phyloP scores from a whole-genome alignment of 805 yeast species.

The Ogataea kodamae region DNA sequence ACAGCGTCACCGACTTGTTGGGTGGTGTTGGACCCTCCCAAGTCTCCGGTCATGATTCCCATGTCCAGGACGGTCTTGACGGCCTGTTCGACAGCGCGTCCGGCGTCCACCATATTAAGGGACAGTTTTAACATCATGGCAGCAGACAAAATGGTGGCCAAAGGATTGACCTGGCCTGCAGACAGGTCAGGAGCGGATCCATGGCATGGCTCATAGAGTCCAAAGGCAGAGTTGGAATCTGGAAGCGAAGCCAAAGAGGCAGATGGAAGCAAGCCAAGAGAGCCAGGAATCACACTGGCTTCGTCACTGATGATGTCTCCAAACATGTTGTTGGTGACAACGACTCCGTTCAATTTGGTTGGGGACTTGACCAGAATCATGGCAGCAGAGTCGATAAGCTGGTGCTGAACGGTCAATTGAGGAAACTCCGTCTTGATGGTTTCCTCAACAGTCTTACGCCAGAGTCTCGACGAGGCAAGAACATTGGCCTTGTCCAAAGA shows the following conservation, averaged over 20 bases:
- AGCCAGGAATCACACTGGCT: slow-evolving; percentile 97
- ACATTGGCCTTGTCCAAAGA: slow-evolving; percentile 97
- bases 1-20: slow-evolving; percentile 93
- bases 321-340: slow-evolving; percentile 93
- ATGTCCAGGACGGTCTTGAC: slow-evolving; percentile 77
- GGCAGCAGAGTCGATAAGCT: slow-evolving; percentile 97
- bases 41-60: slow-evolving; percentile 88
- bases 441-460: slow-evolving; percentile 91
- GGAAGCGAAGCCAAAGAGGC: slow-evolving; percentile 97
- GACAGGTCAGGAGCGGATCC: slow-evolving; percentile 97
- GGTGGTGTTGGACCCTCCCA: slow-evolving; percentile 81
- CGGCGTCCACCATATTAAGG: slow-evolving; percentile 77
- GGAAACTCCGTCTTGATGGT: slow-evolving; percentile 90
- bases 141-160: slow-evolving; percentile 91
- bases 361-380: slow-evolving; percentile 95
- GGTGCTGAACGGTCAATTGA: slow-evolving; percentile 80
- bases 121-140: slow-evolving; percentile 97
- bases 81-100: slow-evolving; percentile 83
- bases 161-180: slow-evolving; percentile 84
- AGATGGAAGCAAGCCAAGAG: slow-evolving; percentile 91
- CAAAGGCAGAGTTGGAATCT: slow-evolving; percentile 90
- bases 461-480: slow-evolving; percentile 89
- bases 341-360: slow-evolving; percentile 84
- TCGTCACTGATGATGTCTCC: slow-evolving; percentile 98
- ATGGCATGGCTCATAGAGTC: slow-evolving; percentile 97